These are phyloP conservation scores for Zangia roseola DNA, from an alignment of 768 basidiomycete species.

Conservation along the genomic window DNA sequence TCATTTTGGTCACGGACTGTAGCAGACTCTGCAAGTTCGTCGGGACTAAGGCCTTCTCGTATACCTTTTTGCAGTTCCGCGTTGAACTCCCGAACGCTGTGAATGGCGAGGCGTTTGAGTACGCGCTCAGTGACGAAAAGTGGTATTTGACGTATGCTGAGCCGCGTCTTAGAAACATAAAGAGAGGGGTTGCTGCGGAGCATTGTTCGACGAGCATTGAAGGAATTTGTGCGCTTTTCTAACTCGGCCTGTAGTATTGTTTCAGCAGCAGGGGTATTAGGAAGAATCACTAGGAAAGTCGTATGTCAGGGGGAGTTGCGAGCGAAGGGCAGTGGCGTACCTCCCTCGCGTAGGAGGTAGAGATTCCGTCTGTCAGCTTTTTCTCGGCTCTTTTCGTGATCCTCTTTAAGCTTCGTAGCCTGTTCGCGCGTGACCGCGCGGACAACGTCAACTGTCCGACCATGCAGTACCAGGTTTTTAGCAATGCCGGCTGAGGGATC, in stretches of 20 bases:
- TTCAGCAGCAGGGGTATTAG: conserved; percentile 78
- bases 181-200: conserved; percentile 91
- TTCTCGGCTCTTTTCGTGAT: conserved; percentile 77
- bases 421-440: conserved; percentile 89
- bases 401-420: conserved; percentile 85
- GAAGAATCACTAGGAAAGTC: conserved; percentile 73
- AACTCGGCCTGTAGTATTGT: conserved; percentile 71
- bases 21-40: conserved; percentile 61
- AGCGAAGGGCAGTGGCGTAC: conserved; percentile 38
- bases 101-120: conserved; percentile 82
- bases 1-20: conserved; percentile 28
- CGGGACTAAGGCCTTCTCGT: conserved; percentile 60
- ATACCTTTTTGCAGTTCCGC: conserved; percentile 64
- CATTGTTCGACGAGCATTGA: conserved; percentile 78
- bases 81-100: conserved; percentile 79
- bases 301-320: not conserved
- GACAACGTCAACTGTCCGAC: conserved; percentile 87
- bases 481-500: conserved; percentile 89
- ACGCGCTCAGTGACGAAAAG: conserved; percentile 86
- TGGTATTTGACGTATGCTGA: conserved; percentile 92
- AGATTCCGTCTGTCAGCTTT: conserved; percentile 95
- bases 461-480: conserved; percentile 82
- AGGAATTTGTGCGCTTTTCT: conserved; percentile 82
- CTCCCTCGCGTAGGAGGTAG: conserved; percentile 95
- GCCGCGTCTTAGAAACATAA: conserved; percentile 91